Evolutionary conservation across 495 filamentous ascomycete species (phyloP), one percentile per base, ranked within the genome.

Genomic region (Penicillium dipodomyicola): DNA sequence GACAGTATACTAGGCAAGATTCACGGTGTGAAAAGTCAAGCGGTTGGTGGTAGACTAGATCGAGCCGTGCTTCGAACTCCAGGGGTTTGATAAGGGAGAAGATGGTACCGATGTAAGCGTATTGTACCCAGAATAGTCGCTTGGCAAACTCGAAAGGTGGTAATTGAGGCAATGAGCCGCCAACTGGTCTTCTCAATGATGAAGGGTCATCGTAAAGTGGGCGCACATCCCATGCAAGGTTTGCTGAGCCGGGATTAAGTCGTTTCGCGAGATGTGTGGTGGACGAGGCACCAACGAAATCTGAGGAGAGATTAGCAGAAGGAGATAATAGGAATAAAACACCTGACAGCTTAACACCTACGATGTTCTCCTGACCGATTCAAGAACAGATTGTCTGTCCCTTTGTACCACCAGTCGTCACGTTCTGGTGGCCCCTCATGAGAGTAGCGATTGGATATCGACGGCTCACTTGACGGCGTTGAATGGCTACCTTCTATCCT

Each of bases 91-190:
- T 75, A 9, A 80, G 65, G 20, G 76, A 77, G 46, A 80, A 80
- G 32, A 80, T 80, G 29, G 78, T 79, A n/a, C 78, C 78, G 35
- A 80, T 77, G 52, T 78, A 80, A 22, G 70, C 64, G 57, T 79
- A 79, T 56, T 80, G 77, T 10, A 75, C 74, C 59, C 71, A 75
- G 51, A 78, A 80, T 1, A 78, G 64, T 4, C 75, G 67, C 49
- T 76, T 77, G 5, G 75, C 77, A 56, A 75, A 72, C 17, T 78
- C 74, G 30, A 71, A 63, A 0, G 76, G 75, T 1, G 78, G 78
- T 2, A 80, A 60, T 10, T 72, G 70, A 17, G 72, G 72, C 0
- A 75, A 52, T 1, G 60, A 50, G 12, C 60, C 59, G 11, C 55
- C 58, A 2, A 69, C 59, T 1, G 72, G 51, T 30, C 65, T 67